Evolutionary conservation across 1,284 basidiomycete genomes (phyloP), one percentile per base, ranked within the genome.

Genomic region (Malassezia cuniculi): DNA sequence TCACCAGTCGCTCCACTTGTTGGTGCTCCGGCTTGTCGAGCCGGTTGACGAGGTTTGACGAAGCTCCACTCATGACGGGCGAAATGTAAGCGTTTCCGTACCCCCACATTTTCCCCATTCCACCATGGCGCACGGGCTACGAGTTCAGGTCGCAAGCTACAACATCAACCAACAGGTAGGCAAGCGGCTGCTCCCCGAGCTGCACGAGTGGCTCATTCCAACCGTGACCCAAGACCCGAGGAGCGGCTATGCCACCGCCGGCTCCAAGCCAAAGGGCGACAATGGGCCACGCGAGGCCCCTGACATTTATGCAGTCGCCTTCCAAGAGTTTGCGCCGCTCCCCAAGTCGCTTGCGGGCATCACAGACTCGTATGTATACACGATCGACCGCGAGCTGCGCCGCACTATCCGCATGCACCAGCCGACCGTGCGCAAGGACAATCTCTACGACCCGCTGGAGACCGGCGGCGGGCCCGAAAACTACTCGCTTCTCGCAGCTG

Each of bases 291-390:
- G 62, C 17, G 55, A 60, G 27, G 58, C 60, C 16, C 60, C 62
- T 5, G 85, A 87, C 65, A 78, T 89, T 24, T 77, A 86, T 38
- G 85, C 80, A 1, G 79, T 89, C 31, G 85, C 85, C 9, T 87
- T 89, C 54, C 85, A 89, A 60, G 85, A 89, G 64, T 74, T 87
- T 28, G 72, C 87, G 8, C 84, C 85, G 4, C 72, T 89, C n/a
- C 53, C 47, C 30, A 41, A 39, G 2, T 18, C 81, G 15, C 43
- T 46, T 30, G 41, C 49, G 10, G 45, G 33, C 6, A 35, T 39
- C n/a, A 15, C 27, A 15, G 22, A 11, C 22, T 27, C 34, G 1
- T 77, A 41, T 73, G 78, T 60, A 69, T 68, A 19, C 75, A 79
- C 54, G 78, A 81, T 62, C 72, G 80, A 47, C 73, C 76, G 17